Conservation (phyloP, 192 early-diverging fungal species). For the Coemansia guatemalensis region DNA sequence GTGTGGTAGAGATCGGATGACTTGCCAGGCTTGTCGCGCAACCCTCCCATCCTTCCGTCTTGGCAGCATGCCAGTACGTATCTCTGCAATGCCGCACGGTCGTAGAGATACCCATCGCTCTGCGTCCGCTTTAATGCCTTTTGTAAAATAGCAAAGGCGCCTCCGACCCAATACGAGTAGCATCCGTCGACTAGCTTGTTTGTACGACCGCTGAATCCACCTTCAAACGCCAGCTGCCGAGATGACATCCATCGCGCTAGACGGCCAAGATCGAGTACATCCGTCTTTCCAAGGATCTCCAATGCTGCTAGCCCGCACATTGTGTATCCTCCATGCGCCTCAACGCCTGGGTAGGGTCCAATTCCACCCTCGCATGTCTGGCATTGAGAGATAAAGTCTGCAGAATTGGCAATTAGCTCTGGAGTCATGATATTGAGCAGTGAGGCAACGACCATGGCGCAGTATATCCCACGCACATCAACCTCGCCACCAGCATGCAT, state of each 20-base stretch:
- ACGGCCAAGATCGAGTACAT: slow-evolving; percentile 62
- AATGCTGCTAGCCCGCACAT: slow-evolving; percentile 90
- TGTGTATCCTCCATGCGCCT: slow-evolving; percentile 96
- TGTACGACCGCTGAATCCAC: slow-evolving; percentile 92
- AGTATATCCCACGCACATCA: slow-evolving; percentile 89
- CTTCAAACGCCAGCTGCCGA: slow-evolving; percentile 88
- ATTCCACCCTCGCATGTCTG: slow-evolving; percentile 97
- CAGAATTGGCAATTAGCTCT: slow-evolving; percentile 64
- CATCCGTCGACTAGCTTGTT: slow-evolving; percentile 99
- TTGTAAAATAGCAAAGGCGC: slow-evolving; percentile 65
- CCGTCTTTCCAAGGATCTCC: slow-evolving; percentile 67
- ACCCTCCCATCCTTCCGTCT: slow-evolving; percentile 62
- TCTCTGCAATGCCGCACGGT: slow-evolving; percentile 71
- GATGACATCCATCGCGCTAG: slow-evolving; percentile 69
- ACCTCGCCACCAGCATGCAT: slow-evolving; percentile 94
- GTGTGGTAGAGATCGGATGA: slow-evolving; percentile 93
- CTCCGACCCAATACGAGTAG: slow-evolving; percentile 96
- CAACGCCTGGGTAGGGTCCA: slow-evolving; percentile 74
- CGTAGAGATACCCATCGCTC: slow-evolving; percentile 44
- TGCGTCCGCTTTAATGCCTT: slow-evolving; percentile 56
- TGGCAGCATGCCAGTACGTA: slow-evolving; percentile 92
- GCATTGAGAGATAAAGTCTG: slow-evolving; percentile 71
- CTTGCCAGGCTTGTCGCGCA: slow-evolving; percentile 92
- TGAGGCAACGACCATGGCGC: slow-evolving; percentile 74
- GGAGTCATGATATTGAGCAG: slow-evolving; percentile 83